phyloP scores from a whole-genome alignment of 805 yeast species.

The Torulaspora franciscae region DNA sequence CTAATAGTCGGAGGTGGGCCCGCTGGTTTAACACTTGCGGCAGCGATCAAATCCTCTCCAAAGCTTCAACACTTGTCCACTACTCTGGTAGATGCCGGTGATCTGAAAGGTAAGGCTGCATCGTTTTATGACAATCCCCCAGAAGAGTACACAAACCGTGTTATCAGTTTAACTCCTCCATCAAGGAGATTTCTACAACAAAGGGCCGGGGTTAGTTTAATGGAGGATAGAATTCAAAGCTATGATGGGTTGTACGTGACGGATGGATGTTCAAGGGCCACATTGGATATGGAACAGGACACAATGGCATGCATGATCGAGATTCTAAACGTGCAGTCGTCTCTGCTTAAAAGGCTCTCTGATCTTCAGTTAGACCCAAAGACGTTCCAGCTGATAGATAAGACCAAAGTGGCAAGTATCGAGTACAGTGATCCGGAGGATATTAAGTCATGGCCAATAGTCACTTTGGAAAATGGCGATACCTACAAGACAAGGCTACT shows the following conservation, averaged over 20 bases:
- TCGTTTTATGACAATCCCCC: slow-evolving; percentile 36
- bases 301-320: slow-evolving; percentile 80
- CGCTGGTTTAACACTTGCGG: slow-evolving; percentile 83
- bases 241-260: slow-evolving; percentile 82
- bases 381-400: slow-evolving; percentile 49
- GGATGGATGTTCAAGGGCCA: slow-evolving; percentile 71
- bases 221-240: slow-evolving; percentile 67
- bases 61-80: slow-evolving; percentile 55
- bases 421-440: slow-evolving; percentile 33
- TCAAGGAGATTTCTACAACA: slow-evolving; percentile 59
- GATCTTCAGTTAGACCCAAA: slow-evolving; percentile 36
- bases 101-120: slow-evolving; percentile 49
- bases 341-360: slow-evolving; percentile 51
- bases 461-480: slow-evolving; percentile 62
- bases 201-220: slow-evolving; percentile 72
- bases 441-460: slow-evolving; percentile 66
- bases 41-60: slow-evolving; percentile 71
- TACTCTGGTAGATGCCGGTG: slow-evolving; percentile 68
- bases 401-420: slow-evolving; percentile 62
- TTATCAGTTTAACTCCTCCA: slow-evolving; percentile 80
- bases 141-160: slow-evolving; percentile 64
- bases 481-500: slow-evolving; percentile 63
- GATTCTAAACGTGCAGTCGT: slow-evolving; percentile 75
- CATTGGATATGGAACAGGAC: slow-evolving; percentile 64
- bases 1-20: slow-evolving; percentile 96